Base-by-base conservation (phyloP, 202 grass and related monocot genomes). In the Zoysia matrella region DNA sequence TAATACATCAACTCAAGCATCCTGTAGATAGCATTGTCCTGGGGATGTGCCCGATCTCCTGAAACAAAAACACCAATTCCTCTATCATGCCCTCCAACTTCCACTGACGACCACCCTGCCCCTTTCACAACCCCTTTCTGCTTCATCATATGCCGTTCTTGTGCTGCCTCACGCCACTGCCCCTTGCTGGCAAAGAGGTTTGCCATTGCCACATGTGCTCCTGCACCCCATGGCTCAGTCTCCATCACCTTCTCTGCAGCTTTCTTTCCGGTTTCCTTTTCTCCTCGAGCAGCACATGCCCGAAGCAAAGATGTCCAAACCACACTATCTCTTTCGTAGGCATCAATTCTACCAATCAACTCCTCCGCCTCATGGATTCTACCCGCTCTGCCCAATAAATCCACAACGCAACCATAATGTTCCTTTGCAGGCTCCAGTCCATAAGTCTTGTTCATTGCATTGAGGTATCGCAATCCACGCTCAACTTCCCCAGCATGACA, bases 261-360 rank as follows among this genome's bases (percentile, higher is more conserved):
- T 76, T 61, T 82, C 72, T 57, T 63, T 67, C 69, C 77, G 8
- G 71, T 72, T 55, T 89, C 81, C 73, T 80, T 86, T 60, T 86
- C 77, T 52, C 89, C 92, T 74, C 49, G 85, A 69, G 84, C 78
- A 52, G 84, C 77, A 77, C 89, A 92, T 43, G 87, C 84, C 69
- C 72, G 85, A 71, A 94, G 79, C 71, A 90, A 70, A 83, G 84
- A 90, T 62, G 86, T 88, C 89, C 86, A 94, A 75, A 90, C 85
- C 60, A 88, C 82, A n/a, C 86, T 81, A 69, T 92, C 88, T 56
- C 65, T 70, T 67, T 84, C 84, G 54, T 83, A 68, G 36, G 80
- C 66, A 71, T 56, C 60, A 58, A 94, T 92, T 30, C 69, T 80
- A 45, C 64, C 76, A 47, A 96, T 86, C 56, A 96, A 72, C 69